Evolutionary conservation across 345 rosid species (phyloP).

Genomic region (Noccaea bulbosa): DNA sequence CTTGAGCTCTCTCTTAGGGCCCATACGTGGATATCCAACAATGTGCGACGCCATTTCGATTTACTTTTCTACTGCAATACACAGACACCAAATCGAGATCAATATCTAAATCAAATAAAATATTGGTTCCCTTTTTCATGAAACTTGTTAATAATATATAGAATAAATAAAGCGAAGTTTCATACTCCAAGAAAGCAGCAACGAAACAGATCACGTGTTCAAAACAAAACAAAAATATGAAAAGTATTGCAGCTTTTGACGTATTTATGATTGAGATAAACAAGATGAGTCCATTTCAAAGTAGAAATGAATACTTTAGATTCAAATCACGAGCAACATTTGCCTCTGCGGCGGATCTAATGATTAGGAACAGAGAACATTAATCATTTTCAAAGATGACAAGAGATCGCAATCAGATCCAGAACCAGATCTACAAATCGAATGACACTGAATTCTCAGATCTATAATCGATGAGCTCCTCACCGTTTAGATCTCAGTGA

Average conservation of each 20-base stretch:
- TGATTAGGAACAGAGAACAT: conserved; percentile 14
- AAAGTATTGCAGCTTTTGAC: conserved; percentile 23
- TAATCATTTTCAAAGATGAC: conserved; percentile 25
- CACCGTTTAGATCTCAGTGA: conserved; percentile 34
- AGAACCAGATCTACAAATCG: conserved; percentile 38
- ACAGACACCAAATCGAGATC: conserved; percentile 10
- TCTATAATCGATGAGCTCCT: conserved; percentile 28
- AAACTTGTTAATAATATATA: conserved; percentile 12
- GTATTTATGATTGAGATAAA: conserved; percentile 30
- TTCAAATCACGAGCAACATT: conserved; percentile 27
- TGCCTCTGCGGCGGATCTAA: conserved; percentile 16
- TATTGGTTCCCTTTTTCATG: background rate
- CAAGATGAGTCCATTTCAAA: conserved; percentile 11
- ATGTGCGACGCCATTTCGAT: conserved; percentile 86
- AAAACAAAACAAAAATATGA: background rate
- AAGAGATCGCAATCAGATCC: conserved; percentile 36
- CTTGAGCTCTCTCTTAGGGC: conserved; percentile 99
- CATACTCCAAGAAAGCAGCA: conserved; percentile 25
- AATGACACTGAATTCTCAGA: conserved; percentile 30
- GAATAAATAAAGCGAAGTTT: background rate
- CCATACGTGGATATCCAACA: conserved; percentile 99
- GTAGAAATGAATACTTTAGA: conserved; percentile 16
- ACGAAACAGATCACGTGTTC: conserved; percentile 17
- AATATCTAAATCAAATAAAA: conserved; percentile 9
- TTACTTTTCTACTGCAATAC: conserved; percentile 36